phyloP scores from a whole-genome alignment of 129 eudicot genomes.

The Lactuca sativa region DNA sequence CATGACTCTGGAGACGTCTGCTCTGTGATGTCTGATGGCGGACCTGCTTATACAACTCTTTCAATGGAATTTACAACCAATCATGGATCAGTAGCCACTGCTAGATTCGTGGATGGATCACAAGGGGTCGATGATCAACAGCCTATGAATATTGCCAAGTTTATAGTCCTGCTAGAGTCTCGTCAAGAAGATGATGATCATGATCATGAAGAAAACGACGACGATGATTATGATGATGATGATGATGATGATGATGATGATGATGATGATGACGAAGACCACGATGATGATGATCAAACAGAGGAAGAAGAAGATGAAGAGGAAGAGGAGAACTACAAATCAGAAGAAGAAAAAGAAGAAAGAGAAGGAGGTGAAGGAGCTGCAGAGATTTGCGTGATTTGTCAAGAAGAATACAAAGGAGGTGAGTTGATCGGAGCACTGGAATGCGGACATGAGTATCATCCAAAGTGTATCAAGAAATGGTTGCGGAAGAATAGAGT shows the following conservation, averaged over 20 bases:
- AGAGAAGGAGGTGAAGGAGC: background rate
- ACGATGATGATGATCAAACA: no score
- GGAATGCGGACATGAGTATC: background rate
- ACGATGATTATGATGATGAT: background rate
- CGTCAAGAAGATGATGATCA: no score
- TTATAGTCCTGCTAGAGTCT: background rate
- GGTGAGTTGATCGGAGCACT: background rate
- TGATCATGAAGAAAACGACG: background rate
- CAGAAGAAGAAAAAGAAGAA: background rate
- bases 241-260: background rate
- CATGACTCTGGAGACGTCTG: background rate
- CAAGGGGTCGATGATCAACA: background rate
- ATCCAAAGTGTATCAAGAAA: background rate
- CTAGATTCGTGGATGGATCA: background rate
- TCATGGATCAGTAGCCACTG: background rate
- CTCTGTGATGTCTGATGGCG: background rate
- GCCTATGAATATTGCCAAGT: background rate
- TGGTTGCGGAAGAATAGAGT: background rate
- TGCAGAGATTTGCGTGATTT: background rate
- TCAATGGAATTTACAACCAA: background rate
- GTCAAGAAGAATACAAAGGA: background rate
- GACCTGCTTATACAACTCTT: background rate
- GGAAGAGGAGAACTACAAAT: background rate
- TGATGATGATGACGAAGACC: background rate
- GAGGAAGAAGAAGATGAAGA: no score